Evolutionary conservation across 179 eudicot genomes (phyloP).

Genomic region (Patellifolia procumbens): DNA sequence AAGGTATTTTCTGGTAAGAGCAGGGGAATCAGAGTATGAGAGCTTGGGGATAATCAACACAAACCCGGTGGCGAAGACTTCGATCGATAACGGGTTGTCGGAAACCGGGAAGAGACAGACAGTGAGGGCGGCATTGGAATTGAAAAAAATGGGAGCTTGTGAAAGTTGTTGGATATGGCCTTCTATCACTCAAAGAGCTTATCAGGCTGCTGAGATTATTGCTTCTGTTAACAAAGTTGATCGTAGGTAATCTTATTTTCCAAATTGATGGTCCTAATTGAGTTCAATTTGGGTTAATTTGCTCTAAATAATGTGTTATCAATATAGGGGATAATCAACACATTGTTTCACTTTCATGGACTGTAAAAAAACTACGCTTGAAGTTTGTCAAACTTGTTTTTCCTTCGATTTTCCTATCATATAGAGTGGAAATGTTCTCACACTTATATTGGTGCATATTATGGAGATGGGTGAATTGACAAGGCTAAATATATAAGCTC

Average conservation of each 20-base stretch:
- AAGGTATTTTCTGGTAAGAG: conserved; percentile 94
- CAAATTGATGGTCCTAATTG: neutral
- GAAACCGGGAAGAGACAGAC: conserved; percentile 74
- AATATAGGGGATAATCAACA: no score
- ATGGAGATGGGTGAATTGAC: no score
- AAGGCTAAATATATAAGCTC: no score
- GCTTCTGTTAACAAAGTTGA: conserved; percentile 66
- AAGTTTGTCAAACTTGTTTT: no score
- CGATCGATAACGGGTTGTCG: conserved; percentile 78
- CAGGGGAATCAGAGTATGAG: conserved; percentile 92
- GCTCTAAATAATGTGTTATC: no score
- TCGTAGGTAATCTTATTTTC: conserved; percentile 51
- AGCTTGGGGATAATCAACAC: conserved; percentile 83
- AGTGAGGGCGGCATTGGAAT: conserved; percentile 61
- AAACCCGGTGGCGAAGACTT: conserved; percentile 92
- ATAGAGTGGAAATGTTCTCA: no score
- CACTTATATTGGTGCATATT: no score
- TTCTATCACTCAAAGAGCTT: conserved; percentile 94
- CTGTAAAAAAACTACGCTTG: no score
- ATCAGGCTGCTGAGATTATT: conserved; percentile 94
- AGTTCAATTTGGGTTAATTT: no score
- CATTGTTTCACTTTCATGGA: no score
- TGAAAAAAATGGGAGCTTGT: conserved; percentile 76
- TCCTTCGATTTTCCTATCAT: no score
- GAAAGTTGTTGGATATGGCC: conserved; percentile 98